These are phyloP conservation scores for Quercus agrifolia DNA, from an alignment of 306 rosid genomes.

Conservation along the genomic window DNA sequence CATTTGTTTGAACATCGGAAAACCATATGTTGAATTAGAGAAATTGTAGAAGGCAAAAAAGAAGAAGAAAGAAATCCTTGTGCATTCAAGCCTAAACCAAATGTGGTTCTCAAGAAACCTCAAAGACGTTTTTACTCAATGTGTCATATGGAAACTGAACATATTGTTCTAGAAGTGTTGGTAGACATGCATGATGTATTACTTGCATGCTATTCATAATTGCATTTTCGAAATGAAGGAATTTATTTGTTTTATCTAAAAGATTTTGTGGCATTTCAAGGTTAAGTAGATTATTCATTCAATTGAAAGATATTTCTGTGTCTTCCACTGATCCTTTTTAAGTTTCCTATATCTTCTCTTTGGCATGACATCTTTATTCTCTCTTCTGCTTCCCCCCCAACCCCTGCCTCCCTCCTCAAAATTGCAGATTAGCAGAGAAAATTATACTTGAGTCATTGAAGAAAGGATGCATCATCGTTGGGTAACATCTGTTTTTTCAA, in stretches of 20 bases:
- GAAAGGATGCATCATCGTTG: slow-evolving; percentile 48
- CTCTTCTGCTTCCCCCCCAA: neutral
- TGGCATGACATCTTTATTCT: slow-evolving; percentile 9
- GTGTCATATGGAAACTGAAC: neutral
- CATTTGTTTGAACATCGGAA: neutral
- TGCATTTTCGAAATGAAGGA: neutral
- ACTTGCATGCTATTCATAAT: neutral
- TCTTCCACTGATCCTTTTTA: neutral
- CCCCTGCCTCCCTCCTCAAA: slow-evolving; percentile 7
- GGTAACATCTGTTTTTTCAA: slow-evolving; percentile 45
- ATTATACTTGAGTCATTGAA: slow-evolving; percentile 64
- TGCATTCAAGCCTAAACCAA: neutral
- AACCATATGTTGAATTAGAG: neutral
- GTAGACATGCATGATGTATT: no score
- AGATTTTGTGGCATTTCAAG: neutral
- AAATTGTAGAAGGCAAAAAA: neutral
- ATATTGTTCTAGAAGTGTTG: neutral
- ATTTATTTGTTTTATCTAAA: neutral
- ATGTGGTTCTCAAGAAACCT: neutral
- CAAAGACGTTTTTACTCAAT: neutral
- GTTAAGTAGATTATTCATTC: neutral
- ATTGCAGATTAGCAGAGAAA: slow-evolving; percentile 78
- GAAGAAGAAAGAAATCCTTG: neutral
- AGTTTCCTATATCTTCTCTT: neutral
- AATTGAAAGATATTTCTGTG: neutral